Conservation (phyloP, 108 stramenopile genomes). For the Cyclostephanos invisitatus region DNA sequence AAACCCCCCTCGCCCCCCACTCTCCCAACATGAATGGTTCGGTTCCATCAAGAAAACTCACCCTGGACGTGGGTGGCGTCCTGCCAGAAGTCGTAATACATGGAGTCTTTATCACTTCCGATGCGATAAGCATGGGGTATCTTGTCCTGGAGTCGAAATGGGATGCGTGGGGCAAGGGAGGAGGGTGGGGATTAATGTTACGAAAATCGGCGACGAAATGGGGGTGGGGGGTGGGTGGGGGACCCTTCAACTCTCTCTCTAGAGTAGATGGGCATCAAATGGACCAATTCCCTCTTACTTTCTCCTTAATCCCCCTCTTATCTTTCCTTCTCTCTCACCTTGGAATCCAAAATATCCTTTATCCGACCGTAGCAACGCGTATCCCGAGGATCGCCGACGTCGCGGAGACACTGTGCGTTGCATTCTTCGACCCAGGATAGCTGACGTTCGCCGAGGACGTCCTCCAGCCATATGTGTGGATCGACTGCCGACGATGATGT, state of each 20-base stretch:
- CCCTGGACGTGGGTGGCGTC: slow-evolving; percentile 54
- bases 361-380: slow-evolving; percentile 31
- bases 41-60: no score
- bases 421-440: slow-evolving; percentile 58
- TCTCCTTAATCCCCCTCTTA: slow-evolving; percentile 44
- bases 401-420: slow-evolving; percentile 58
- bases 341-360: slow-evolving; percentile 56
- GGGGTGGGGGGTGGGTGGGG: no score
- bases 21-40: no score
- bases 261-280: no score
- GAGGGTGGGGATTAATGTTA: no score
- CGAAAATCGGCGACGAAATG: no score
- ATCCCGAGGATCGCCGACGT: slow-evolving; percentile 55
- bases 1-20: no score
- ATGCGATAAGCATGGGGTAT: slow-evolving; percentile 27
- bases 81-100: slow-evolving; percentile 68
- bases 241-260: no score
- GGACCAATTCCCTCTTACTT: no score
- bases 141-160: background rate
- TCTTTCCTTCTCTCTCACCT: slow-evolving; percentile 18
- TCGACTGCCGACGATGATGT: slow-evolving; percentile 37
- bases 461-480: slow-evolving; percentile 72
- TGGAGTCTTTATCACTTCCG: slow-evolving; percentile 14
- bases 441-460: slow-evolving; percentile 58
- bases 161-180: no score